Evolutionary conservation across 2,329 filamentous ascomycete genomes (phyloP), one percentile per base, ranked within the genome.

Genomic region (Verticillium tricorpus): DNA sequence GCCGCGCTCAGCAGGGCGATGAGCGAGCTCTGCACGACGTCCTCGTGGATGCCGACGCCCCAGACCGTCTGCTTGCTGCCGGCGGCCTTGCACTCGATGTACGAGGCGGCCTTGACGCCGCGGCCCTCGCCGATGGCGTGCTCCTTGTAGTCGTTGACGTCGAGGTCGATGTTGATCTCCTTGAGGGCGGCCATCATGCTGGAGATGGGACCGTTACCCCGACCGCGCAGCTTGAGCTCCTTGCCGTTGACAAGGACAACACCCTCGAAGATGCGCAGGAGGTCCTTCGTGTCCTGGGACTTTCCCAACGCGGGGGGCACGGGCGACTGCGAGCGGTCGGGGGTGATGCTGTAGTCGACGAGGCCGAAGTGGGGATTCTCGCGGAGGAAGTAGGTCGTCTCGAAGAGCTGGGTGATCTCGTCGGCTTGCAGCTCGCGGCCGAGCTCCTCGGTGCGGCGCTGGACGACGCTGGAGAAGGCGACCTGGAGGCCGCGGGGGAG

Each of bases 141-240:
- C 76, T 98, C 95, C 81, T 96, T 97, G 82, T 98, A 98, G 74
- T 97, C 92, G 56, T 89, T 86, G 59, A 98, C 92, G 72, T 98
- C 94, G 28, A 98, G 81, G 71, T 96, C 89, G 66, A 98, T 89
- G 62, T 92, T 91, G 37, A 98, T 78, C 17, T 82, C 82, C 68
- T 86, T 85, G 54, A 99, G 83, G 17, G 93, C 94, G 69, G 92
- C 89, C 2, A 92, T 92, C 71, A 98, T 79, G 65, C 90, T 92
- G 3, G 93, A 97, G 69, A 98, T 92, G 37, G 94, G 92, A 71
- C 94, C 94, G 72, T 93, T 96, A 37, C 94, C 94, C 11, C 88
- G 85, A 64, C 95, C 94, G 35, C 84, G 85, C 64, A 98, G 86
- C 67, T 85, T 82, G 72, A 92, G 88, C 78, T 98, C 92, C 64